phyloP scores from a whole-genome alignment of 805 yeast species.

The Komagataella phaffii region DNA sequence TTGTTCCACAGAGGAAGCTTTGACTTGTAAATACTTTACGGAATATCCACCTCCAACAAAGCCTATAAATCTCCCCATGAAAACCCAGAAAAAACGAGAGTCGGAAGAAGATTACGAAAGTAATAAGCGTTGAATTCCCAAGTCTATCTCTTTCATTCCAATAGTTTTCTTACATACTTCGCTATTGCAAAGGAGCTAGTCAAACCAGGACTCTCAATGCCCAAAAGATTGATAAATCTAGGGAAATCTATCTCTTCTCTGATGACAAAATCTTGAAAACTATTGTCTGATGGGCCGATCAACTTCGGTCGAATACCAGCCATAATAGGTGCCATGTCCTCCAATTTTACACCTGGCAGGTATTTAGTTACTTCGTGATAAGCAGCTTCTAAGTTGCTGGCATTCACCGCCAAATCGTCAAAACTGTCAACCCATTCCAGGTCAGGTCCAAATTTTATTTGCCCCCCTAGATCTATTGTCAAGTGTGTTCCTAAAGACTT shows the following conservation, averaged over 20 bases:
- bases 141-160: slow-evolving; percentile 5
- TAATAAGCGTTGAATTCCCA: slow-evolving; percentile 1
- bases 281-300: slow-evolving; percentile 24
- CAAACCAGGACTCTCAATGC: slow-evolving; percentile 86
- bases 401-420: slow-evolving; percentile 33
- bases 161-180: slow-evolving; percentile 39
- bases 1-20: slow-evolving; percentile 48
- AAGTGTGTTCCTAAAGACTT: slow-evolving; percentile 83
- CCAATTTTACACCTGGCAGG: slow-evolving; percentile 41
- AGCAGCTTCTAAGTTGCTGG: slow-evolving; percentile 38
- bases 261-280: slow-evolving; percentile 64
- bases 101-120: slow-evolving; percentile 9
- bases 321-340: slow-evolving; percentile 51
- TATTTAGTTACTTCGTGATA: slow-evolving; percentile 44
- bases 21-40: slow-evolving; percentile 52
- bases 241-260: slow-evolving; percentile 56
- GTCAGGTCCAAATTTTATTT: slow-evolving; percentile 79
- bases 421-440: slow-evolving; percentile 58
- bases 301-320: slow-evolving; percentile 81
- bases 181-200: slow-evolving; percentile 79
- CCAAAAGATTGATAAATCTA: slow-evolving; percentile 70
- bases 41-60: slow-evolving; percentile 69
- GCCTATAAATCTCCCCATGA: slow-evolving; percentile 48
- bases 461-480: slow-evolving; percentile 73
- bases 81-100: slow-evolving; percentile 1